A percentile compares a stretch with the other conserved stretches of the same genome.
These are phyloP conservation scores for Filobasidium floriforme DNA, from an alignment of 768 basidiomycete species.

Conservation along the genomic window DNA sequence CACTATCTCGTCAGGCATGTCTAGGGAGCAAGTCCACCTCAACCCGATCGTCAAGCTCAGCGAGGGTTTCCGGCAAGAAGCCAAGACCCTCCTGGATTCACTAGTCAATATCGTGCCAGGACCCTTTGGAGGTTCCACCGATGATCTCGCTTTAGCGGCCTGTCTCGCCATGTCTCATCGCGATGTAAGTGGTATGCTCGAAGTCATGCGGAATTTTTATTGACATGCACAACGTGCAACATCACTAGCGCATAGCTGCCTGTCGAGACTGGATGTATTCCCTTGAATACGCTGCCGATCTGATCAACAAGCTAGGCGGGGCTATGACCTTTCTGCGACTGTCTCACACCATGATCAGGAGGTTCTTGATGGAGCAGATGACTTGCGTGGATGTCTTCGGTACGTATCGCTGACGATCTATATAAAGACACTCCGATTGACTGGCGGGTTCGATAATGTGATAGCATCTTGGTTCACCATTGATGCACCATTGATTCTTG, in stretches of 20 bases:
- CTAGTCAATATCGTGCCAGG: neutral
- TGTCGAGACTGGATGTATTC: constrained; percentile 23
- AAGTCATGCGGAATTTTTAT: no score
- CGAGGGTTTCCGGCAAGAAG: constrained; percentile 15
- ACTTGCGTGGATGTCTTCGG: constrained; percentile 27
- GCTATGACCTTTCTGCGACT: constrained; percentile 16
- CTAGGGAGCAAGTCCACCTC: constrained; percentile 14
- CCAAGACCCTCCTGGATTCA: constrained; percentile 11
- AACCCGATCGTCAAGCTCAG: constrained; percentile 21
- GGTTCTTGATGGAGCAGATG: constrained; percentile 33
- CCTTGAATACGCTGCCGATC: constrained; percentile 13
- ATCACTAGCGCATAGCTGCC: constrained; percentile 24
- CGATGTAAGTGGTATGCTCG: constrained; percentile 27
- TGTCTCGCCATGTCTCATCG: constrained; percentile 23
- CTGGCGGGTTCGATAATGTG: neutral
- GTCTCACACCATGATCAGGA: constrained; percentile 11
- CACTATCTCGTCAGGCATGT: neutral
- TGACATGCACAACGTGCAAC: neutral
- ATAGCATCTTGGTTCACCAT: neutral
- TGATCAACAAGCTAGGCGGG: constrained; percentile 21
- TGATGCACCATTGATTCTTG: neutral
- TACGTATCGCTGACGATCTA: constrained; percentile 12
- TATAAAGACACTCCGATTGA: neutral
- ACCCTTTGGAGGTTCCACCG: neutral
- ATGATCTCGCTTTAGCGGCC: constrained; percentile 24